Evolutionary conservation across 108 stramenopile species (phyloP).

Genomic region (Pseudonitzschia delicatissima): DNA sequence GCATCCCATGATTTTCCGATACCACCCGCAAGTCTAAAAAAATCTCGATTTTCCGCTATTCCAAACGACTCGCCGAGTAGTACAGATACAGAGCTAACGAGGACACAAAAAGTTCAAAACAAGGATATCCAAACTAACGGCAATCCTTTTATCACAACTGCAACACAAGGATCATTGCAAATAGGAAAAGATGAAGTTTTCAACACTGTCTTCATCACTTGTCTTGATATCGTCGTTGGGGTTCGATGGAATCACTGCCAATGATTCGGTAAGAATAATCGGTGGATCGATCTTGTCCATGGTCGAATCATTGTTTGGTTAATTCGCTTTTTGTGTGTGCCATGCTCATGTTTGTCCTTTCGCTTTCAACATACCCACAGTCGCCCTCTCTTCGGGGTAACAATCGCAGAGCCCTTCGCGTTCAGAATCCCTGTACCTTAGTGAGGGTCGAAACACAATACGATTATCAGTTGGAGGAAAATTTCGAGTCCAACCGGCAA

Average conservation of each 20-base stretch:
- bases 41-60: too few relatives aligned
- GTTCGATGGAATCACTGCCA: neutral
- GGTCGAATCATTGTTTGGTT: neutral
- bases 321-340: neutral
- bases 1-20: too few relatives aligned
- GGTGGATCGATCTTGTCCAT: neutral
- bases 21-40: too few relatives aligned
- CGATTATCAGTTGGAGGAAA: neutral
- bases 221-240: neutral
- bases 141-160: too few relatives aligned
- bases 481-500: neutral
- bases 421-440: slow-evolving; percentile 10
- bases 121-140: too few relatives aligned
- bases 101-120: too few relatives aligned
- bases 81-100: too few relatives aligned
- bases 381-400: neutral
- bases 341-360: neutral
- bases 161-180: too few relatives aligned
- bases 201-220: neutral
- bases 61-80: too few relatives aligned
- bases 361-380: neutral
- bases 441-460: slow-evolving; percentile 6
- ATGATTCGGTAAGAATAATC: slow-evolving; percentile 6
- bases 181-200: neutral
- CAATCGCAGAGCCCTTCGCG: slow-evolving; percentile 1